phyloP scores from a whole-genome alignment of 352 stramenopile species.

The Pythium diclinum region DNA sequence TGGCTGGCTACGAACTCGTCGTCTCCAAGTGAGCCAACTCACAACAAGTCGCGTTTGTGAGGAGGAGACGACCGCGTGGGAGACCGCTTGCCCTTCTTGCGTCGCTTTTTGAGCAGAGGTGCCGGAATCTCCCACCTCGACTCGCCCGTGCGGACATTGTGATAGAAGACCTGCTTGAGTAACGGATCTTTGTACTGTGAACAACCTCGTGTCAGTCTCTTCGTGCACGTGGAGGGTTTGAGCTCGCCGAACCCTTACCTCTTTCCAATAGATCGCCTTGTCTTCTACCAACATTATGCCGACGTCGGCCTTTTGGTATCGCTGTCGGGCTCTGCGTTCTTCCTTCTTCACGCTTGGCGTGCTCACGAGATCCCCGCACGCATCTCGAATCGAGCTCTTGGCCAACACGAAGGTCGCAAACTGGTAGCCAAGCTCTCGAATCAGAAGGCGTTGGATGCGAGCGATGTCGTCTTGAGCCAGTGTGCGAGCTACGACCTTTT shows the following conservation, averaged over 20 bases:
- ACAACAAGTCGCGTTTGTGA: neutral
- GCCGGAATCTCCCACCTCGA: constrained; percentile 53
- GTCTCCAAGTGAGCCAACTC: constrained; percentile 19
- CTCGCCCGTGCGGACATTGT: constrained; percentile 68
- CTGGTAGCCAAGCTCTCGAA: constrained; percentile 46
- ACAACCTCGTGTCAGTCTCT: neutral
- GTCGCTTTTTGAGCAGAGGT: constrained; percentile 30
- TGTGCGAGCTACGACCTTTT: constrained; percentile 13
- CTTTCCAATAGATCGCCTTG: constrained; percentile 61
- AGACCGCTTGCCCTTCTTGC: constrained; percentile 26
- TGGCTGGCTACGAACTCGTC: constrained; percentile 76
- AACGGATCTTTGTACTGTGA: constrained; percentile 45
- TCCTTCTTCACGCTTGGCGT: constrained; percentile 22
- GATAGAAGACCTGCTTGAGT: constrained; percentile 51
- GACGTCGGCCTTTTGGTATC: constrained; percentile 38
- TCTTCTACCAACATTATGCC: constrained; percentile 38
- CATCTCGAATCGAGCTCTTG: constrained; percentile 41
- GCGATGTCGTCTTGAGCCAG: neutral
- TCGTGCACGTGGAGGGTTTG: neutral
- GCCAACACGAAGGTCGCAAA: constrained; percentile 43
- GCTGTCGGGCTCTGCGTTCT: constrained; percentile 34
- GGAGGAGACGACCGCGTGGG: constrained; percentile 3
- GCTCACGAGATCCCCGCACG: constrained; percentile 6
- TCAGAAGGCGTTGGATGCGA: constrained; percentile 31
- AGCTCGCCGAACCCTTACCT: constrained; percentile 31